phyloP scores from a whole-genome alignment of 441 rosid genomes.

The Bruguiera hainesii region DNA sequence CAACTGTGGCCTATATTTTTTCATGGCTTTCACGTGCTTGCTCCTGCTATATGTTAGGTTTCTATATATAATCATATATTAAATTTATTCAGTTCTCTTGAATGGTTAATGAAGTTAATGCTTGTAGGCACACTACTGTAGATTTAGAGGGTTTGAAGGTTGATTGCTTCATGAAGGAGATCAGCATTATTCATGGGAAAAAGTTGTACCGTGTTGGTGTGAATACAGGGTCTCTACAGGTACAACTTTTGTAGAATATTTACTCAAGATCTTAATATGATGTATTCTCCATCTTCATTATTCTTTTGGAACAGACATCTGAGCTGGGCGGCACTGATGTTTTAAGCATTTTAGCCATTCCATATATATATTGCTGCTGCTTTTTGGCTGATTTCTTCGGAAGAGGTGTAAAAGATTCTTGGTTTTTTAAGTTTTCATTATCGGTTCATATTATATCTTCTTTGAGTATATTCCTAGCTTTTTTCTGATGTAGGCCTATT shows the following conservation, averaged over 20 bases:
- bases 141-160: constrained; percentile 32
- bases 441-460: background rate
- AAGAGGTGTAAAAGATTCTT: background rate
- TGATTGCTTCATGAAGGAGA: constrained; percentile 36
- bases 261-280: background rate
- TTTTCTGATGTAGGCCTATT: constrained; percentile 20
- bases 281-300: background rate
- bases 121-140: constrained; percentile 51
- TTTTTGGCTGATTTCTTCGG: background rate
- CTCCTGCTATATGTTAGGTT: constrained; percentile 15
- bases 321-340: background rate
- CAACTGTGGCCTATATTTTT: constrained; percentile 13
- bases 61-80: constrained; percentile 11
- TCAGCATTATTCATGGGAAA: constrained; percentile 43
- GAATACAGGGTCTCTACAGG: constrained; percentile 37
- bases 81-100: constrained; percentile 16
- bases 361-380: background rate
- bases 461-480: background rate
- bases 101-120: constrained; percentile 14
- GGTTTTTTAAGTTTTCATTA: background rate
- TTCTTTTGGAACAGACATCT: background rate
- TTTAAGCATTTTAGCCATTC: too few relatives aligned
- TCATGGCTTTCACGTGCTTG: constrained; percentile 9
- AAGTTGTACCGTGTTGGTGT: constrained; percentile 47
- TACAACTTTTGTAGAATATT: constrained; percentile 1